Percentiles rank a stretch among this genome's conserved stretches.
These are phyloP conservation scores for Russula olivacea DNA, from an alignment of 768 basidiomycete species.

Conservation along the genomic window DNA sequence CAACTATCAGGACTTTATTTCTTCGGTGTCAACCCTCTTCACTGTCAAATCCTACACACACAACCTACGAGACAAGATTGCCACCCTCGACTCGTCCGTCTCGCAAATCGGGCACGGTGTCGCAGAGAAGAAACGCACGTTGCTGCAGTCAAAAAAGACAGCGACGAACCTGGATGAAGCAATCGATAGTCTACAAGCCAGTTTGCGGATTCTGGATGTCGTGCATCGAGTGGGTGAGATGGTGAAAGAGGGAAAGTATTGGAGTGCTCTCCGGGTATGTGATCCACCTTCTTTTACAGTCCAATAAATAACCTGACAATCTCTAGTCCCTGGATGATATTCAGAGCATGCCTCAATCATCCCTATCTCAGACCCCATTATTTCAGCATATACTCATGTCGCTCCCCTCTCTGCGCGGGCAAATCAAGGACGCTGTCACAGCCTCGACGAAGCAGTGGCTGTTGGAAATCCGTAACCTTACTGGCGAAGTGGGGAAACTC, in stretches of 20 bases:
- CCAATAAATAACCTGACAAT: constrained; percentile 24
- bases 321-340: constrained; percentile 91
- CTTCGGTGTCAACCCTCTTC: constrained; percentile 93
- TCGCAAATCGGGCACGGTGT: constrained; percentile 81
- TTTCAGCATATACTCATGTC: constrained; percentile 89
- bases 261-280: constrained; percentile 92
- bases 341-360: constrained; percentile 80
- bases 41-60: constrained; percentile 95
- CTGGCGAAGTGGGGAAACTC: constrained; percentile 75
- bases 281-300: constrained; percentile 25
- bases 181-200: constrained; percentile 92
- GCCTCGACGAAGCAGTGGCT: constrained; percentile 97
- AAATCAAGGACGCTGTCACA: constrained; percentile 91
- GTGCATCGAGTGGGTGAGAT: constrained; percentile 89
- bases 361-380: constrained; percentile 87
- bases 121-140: constrained; percentile 87
- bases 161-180: constrained; percentile 94
- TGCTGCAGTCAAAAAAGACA: constrained; percentile 88
- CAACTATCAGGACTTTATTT: constrained; percentile 97
- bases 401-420: constrained; percentile 79
- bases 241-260: constrained; percentile 90
- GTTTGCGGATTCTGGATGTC: constrained; percentile 86
- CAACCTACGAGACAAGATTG: constrained; percentile 86
- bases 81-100: constrained; percentile 82
- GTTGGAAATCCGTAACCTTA: constrained; percentile 86